phyloP scores from a whole-genome alignment of 2,329 filamentous ascomycete genomes.

The Leptographium radiaticola region DNA sequence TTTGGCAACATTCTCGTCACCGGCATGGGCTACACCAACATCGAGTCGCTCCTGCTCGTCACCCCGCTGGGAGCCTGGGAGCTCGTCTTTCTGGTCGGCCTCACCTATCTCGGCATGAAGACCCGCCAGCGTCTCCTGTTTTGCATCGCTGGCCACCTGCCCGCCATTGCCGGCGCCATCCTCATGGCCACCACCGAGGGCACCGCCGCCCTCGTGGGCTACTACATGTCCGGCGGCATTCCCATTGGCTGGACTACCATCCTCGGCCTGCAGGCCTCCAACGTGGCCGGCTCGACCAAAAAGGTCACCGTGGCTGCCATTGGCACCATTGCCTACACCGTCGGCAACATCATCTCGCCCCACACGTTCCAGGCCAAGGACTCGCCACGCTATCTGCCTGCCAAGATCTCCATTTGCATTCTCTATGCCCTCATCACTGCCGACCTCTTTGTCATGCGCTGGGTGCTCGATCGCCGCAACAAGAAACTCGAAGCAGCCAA shows the following conservation, averaged over 20 bases:
- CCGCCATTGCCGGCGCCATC: constrained; percentile 2
- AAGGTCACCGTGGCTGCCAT: constrained; percentile 43
- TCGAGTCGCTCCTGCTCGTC: constrained; percentile 5
- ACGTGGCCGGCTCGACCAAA: constrained; percentile 43
- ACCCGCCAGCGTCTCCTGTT: not conserved
- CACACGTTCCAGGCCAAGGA: constrained; percentile 44
- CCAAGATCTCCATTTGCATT: constrained; percentile 42
- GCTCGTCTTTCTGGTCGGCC: constrained; percentile 1
- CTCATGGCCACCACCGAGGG: not conserved
- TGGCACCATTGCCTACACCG: constrained; percentile 36
- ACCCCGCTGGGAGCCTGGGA: constrained; percentile 8
- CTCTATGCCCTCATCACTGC: constrained; percentile 1
- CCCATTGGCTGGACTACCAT: constrained; percentile 4
- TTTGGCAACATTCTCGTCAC: constrained; percentile 8
- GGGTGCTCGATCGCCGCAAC: constrained; percentile 20
- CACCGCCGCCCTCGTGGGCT: not conserved
- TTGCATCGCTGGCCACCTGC: not conserved
- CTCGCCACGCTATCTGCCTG: constrained; percentile 46
- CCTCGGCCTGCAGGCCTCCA: constrained; percentile 20
- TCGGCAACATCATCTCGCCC: constrained; percentile 40
- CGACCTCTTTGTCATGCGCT: constrained; percentile 1
- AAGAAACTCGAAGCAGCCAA: constrained; percentile 37
- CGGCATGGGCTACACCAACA: constrained; percentile 6
- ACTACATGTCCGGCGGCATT: constrained; percentile 1
- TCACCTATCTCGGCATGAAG: not conserved